phyloP scores from a whole-genome alignment of 1,284 basidiomycete genomes.

The Inonotus obliquus region DNA sequence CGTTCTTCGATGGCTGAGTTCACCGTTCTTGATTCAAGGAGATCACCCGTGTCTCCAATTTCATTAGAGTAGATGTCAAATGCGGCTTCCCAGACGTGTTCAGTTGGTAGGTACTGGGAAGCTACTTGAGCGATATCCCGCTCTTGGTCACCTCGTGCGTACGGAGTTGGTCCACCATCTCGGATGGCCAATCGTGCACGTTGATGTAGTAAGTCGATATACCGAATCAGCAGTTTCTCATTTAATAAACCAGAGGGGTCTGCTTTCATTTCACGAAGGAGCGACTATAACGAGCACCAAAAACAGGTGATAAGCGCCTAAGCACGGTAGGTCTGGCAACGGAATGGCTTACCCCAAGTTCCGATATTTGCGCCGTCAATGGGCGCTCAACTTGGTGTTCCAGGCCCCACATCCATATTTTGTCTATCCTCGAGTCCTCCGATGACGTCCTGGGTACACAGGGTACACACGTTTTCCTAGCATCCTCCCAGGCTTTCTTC shows the following conservation, averaged over 20 bases:
- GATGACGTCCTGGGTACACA: constrained; percentile 30
- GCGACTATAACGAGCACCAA: constrained; percentile 12
- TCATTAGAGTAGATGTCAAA: constrained; percentile 25
- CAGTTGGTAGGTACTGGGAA: constrained; percentile 38
- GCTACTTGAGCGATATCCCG: constrained; percentile 39
- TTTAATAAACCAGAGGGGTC: constrained; percentile 18
- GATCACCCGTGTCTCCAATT: background rate
- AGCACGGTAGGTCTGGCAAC: too few species aligned
- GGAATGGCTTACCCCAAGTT: background rate
- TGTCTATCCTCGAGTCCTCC: constrained; percentile 25
- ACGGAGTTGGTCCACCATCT: constrained; percentile 20
- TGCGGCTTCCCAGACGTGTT: constrained; percentile 40
- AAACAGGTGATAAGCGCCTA: background rate
- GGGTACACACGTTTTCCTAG: constrained; percentile 26
- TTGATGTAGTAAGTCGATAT: constrained; percentile 20
- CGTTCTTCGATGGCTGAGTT: background rate
- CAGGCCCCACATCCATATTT: constrained; percentile 51
- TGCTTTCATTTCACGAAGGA: constrained; percentile 8
- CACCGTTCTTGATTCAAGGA: background rate
- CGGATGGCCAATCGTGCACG: constrained; percentile 18
- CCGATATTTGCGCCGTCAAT: constrained; percentile 2
- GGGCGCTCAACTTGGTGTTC: constrained; percentile 15
- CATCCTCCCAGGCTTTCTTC: constrained; percentile 37
- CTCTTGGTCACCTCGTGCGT: constrained; percentile 25
- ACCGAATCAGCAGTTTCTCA: constrained; percentile 4